A percentile compares a stretch with the other conserved stretches of the same genome.
These are phyloP conservation scores for Zygotorulaspora danielsina DNA, from an alignment of 805 yeast species.

Conservation along the genomic window DNA sequence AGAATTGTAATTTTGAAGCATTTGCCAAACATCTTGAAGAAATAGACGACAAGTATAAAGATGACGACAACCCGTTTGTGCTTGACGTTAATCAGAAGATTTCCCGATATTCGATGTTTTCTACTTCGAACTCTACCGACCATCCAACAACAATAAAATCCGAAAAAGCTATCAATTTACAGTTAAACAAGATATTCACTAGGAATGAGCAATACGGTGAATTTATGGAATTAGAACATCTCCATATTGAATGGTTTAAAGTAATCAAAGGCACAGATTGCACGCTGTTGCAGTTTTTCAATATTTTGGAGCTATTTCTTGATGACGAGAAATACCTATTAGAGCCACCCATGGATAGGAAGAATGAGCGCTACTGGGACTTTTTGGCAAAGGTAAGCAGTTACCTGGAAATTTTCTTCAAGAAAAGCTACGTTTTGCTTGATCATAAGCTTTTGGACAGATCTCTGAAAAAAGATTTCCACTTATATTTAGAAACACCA, in stretches of 20 bases:
- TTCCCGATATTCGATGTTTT: conserved; percentile 26
- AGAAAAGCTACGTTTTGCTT: conserved; percentile 47
- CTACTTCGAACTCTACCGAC: conserved; percentile 14
- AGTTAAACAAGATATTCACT: conserved; percentile 48
- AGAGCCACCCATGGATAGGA: conserved; percentile 30
- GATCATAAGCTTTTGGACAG: conserved; percentile 33
- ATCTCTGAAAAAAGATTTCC: conserved; percentile 9
- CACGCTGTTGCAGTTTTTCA: conserved; percentile 50
- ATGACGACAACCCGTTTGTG: conserved; percentile 28
- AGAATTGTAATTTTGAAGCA: conserved; percentile 28
- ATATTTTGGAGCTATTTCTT: conserved; percentile 41
- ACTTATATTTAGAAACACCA: conserved; percentile 22
- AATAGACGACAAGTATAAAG: conserved; percentile 8
- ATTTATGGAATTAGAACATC: conserved; percentile 50
- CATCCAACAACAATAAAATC: conserved; percentile 40
- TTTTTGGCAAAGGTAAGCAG: conserved; percentile 45
- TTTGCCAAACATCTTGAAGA: conserved; percentile 20
- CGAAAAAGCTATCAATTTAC: conserved; percentile 46
- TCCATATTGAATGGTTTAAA: conserved; percentile 53
- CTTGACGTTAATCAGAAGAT: conserved; percentile 14
- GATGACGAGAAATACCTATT: conserved; percentile 26
- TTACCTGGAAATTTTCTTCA: conserved; percentile 50
- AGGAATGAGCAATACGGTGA: conserved; percentile 63
- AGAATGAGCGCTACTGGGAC: conserved; percentile 36
- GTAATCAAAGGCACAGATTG: conserved; percentile 37